Evolutionary conservation across 768 basidiomycete genomes (phyloP).

Genomic region (Asterophora lycoperdoides): DNA sequence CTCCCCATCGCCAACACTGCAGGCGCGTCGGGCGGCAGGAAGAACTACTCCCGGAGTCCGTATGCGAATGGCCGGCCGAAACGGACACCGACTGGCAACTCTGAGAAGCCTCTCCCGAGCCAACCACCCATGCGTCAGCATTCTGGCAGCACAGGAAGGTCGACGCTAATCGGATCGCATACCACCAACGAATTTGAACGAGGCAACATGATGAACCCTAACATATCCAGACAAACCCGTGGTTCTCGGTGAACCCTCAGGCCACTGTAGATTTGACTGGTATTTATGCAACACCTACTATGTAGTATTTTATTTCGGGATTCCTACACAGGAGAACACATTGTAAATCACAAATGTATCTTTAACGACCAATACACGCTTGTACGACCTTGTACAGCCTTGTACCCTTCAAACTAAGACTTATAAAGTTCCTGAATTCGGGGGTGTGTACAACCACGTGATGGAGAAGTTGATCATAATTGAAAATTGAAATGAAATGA

Average conservation of each 20-base stretch:
- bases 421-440: too few relatives aligned
- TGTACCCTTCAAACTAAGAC: too few relatives aligned
- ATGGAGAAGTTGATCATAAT: too few relatives aligned
- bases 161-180: slow-evolving; percentile 29
- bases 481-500: not conserved
- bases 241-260: slow-evolving; percentile 22
- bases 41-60: slow-evolving; percentile 11
- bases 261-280: slow-evolving; percentile 11
- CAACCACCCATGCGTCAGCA: slow-evolving; percentile 26
- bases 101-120: slow-evolving; percentile 24
- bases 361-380: not conserved
- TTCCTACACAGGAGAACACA: not conserved
- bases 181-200: slow-evolving; percentile 34
- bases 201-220: slow-evolving; percentile 41
- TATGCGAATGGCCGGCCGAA: slow-evolving; percentile 17
- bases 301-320: slow-evolving; percentile 1
- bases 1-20: slow-evolving; percentile 28
- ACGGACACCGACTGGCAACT: slow-evolving; percentile 3
- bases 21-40: slow-evolving; percentile 4
- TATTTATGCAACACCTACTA: slow-evolving; percentile 1
- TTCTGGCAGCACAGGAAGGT: slow-evolving; percentile 27
- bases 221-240: slow-evolving; percentile 20
- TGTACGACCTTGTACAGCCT: not conserved
- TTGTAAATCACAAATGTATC: slow-evolving; percentile 2
- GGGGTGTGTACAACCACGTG: too few relatives aligned